phyloP scores from a whole-genome alignment of 2,329 filamentous ascomycete species.

The Colletotrichum siamense region DNA sequence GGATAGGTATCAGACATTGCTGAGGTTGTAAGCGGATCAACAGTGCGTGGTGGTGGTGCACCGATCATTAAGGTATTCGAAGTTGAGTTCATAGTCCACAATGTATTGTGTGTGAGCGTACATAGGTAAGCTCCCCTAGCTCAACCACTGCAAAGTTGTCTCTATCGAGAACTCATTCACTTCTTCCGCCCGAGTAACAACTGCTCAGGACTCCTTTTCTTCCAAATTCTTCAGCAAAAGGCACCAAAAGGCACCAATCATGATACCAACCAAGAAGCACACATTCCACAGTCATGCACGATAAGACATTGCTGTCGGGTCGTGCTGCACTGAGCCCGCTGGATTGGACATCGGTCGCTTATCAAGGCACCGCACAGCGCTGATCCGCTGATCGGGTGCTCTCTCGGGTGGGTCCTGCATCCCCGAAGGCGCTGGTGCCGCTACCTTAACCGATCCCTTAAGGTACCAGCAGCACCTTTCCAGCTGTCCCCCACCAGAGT shows the following conservation, averaged over 20 bases:
- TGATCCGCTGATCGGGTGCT: slow-evolving; percentile 4
- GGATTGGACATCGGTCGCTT: not conserved
- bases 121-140: too few relatives aligned
- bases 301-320: not conserved
- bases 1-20: not conserved
- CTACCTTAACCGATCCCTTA: not conserved
- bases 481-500: slow-evolving; percentile 2
- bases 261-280: not conserved
- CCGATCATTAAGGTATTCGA: not conserved
- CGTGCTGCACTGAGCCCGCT: not conserved
- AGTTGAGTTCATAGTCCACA: not conserved
- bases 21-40: not conserved
- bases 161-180: not conserved
- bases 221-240: not conserved
- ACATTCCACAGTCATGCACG: not conserved
- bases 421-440: slow-evolving; percentile 5
- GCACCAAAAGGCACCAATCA: not conserved
- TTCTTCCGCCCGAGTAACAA: not conserved
- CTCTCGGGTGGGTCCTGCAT: not conserved
- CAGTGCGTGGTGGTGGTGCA: not conserved
- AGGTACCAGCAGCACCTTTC: not conserved
- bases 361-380: not conserved
- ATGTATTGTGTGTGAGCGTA: not conserved
- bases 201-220: not conserved
- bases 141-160: not conserved